Evolutionary conservation across 257 asterid genomes (phyloP).

Genomic region (Echium plantagineum): DNA sequence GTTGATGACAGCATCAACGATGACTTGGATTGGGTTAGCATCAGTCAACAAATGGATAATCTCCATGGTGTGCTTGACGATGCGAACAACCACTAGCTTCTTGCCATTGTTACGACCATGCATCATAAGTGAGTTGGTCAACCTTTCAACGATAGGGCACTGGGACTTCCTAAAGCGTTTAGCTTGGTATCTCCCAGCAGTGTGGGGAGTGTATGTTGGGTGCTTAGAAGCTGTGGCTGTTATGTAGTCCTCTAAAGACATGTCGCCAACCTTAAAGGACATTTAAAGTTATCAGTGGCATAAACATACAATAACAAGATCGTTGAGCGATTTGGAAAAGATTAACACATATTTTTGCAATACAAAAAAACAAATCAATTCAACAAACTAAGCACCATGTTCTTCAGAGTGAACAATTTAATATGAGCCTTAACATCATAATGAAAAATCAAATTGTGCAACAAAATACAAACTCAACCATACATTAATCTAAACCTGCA

Average conservation of each 20-base stretch:
- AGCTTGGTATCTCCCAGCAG: slow-evolving; percentile 74
- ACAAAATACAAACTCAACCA: too few species aligned
- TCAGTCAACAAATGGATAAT: slow-evolving; percentile 72
- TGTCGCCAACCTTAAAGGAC: slow-evolving; percentile 36
- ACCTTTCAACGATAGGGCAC: slow-evolving; percentile 67
- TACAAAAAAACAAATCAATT: too few species aligned
- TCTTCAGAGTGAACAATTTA: too few species aligned
- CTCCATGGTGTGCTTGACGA: slow-evolving; percentile 73
- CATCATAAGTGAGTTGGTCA: slow-evolving; percentile 79
- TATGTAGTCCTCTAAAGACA: slow-evolving; percentile 79
- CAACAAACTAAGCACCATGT: too few species aligned
- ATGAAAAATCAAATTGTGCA: too few species aligned
- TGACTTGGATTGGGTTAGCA: slow-evolving; percentile 64
- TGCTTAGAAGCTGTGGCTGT: slow-evolving; percentile 70
- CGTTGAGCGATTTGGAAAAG: not conserved
- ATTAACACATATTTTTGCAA: not conserved
- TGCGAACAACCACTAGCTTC: slow-evolving; percentile 71
- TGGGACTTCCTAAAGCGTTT: slow-evolving; percentile 79
- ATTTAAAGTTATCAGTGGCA: not conserved
- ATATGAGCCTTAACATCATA: too few species aligned
- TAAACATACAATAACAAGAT: too few species aligned
- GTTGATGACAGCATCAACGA: slow-evolving; percentile 73
- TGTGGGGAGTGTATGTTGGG: slow-evolving; percentile 61
- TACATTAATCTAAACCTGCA: too few species aligned
- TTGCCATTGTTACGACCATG: slow-evolving; percentile 77